phyloP scores from a whole-genome alignment of 1,284 basidiomycete species.

The Pascua guehoae region DNA sequence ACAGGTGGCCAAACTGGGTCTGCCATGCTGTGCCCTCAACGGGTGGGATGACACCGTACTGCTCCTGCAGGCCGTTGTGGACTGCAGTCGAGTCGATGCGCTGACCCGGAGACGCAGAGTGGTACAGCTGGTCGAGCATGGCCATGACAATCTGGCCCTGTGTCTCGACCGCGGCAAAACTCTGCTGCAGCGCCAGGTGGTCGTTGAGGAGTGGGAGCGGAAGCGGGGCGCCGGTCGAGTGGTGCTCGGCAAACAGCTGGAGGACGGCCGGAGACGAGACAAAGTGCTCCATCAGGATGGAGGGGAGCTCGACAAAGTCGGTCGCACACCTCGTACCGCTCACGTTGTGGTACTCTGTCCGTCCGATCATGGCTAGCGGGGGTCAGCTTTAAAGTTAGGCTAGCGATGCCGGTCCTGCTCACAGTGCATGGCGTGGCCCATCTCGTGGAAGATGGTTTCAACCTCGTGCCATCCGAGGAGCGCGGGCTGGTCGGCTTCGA shows the following conservation, averaged over 20 bases:
- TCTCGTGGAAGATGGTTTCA: conserved; percentile 93
- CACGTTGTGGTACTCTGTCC: conserved; percentile 96
- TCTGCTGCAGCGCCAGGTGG: conserved; percentile 47
- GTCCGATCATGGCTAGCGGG: conserved; percentile 82
- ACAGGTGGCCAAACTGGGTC: conserved; percentile 91
- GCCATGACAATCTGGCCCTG: conserved; percentile 90
- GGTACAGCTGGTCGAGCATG: conserved; percentile 83
- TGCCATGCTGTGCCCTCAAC: conserved; percentile 84
- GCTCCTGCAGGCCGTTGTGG: conserved; percentile 63
- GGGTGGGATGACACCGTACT: conserved; percentile 72
- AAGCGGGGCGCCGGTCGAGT: conserved; percentile 64
- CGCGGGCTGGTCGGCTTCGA: conserved; percentile 61
- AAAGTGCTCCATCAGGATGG: conserved; percentile 97
- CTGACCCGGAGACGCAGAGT: conserved; percentile 58
- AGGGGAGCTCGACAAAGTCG: conserved; percentile 96
- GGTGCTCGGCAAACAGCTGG: conserved; percentile 65
- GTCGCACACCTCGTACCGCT: conserved; percentile 98
- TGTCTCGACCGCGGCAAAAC: conserved; percentile 63
- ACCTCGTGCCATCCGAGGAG: conserved; percentile 90
- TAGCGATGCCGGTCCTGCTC: conserved; percentile 47
- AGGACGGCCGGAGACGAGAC: conserved; percentile 79
- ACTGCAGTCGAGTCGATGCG: conserved; percentile 68
- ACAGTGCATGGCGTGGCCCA: conserved; percentile 99
- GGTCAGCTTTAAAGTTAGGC: background rate
- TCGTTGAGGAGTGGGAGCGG: conserved; percentile 57